These are phyloP conservation scores for Hypoxylon sp. DNA, from an alignment of 2,329 filamentous ascomycete species.

Conservation along the genomic window DNA sequence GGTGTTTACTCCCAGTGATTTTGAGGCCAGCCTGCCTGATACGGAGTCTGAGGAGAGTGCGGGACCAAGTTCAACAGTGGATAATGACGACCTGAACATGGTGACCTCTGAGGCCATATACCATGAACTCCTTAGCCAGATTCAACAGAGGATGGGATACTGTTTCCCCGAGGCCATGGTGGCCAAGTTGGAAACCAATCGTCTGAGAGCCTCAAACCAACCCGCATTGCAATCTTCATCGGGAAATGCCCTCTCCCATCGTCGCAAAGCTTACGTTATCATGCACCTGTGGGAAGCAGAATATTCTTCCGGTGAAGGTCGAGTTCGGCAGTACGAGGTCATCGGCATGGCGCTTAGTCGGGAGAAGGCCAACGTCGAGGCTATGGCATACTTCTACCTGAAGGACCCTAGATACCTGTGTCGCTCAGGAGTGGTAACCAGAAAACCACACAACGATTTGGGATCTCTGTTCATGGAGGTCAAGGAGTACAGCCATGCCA, in stretches of 20 bases:
- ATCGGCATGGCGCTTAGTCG: not conserved
- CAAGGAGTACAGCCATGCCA: not conserved
- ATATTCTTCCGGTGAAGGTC: not conserved
- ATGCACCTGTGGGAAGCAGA: not conserved
- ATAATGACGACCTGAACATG: not conserved
- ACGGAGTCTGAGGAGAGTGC: not conserved
- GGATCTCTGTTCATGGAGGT: not conserved
- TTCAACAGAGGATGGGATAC: not conserved
- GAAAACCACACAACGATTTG: not conserved
- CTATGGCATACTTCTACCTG: constrained; percentile 20
- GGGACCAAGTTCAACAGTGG: not conserved
- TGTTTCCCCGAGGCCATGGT: constrained; percentile 11
- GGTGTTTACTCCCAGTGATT: not conserved
- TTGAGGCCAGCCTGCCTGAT: not conserved
- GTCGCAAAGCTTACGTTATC: constrained; percentile 1
- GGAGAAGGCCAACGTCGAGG: constrained; percentile 6
- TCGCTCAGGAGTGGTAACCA: too few species aligned
- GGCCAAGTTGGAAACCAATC: not conserved
- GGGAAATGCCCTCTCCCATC: too few species aligned
- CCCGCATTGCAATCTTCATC: not conserved
- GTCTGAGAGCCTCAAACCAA: not conserved
- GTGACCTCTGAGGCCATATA: constrained; percentile 1
- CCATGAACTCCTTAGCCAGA: not conserved
- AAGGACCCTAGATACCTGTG: not conserved
- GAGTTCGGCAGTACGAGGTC: not conserved